Percentiles rank a stretch among this genome's conserved stretches.
Conservation (phyloP, 2,329 filamentous ascomycete species). For the Clonostachys byssicola region DNA sequence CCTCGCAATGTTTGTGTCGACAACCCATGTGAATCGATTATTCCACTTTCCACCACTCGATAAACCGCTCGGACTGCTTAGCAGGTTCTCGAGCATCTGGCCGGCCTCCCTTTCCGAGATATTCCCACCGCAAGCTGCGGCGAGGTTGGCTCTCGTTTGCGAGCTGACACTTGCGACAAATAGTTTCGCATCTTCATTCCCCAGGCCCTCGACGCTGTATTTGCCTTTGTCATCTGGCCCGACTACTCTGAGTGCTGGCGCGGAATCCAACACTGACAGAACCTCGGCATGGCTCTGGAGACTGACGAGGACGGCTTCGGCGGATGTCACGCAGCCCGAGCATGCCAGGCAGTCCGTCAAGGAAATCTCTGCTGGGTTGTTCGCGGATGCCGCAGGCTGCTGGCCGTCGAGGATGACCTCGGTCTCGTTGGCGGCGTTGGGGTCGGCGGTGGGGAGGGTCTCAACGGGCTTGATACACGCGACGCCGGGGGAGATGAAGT, state of each 20-base stretch:
- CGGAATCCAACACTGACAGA: conserved; percentile 72
- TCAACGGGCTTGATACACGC: conserved; percentile 98
- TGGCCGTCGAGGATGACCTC: conserved; percentile 95
- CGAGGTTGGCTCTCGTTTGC: conserved; percentile 83
- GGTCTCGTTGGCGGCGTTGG: conserved; percentile 44
- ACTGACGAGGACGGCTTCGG: conserved; percentile 93
- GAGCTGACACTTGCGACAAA: conserved; percentile 93
- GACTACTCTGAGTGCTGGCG: conserved; percentile 40
- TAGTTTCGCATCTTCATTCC: conserved; percentile 62
- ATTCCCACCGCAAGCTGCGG: conserved; percentile 72
- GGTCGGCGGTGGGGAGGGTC: conserved; percentile 61
- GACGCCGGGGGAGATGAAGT: conserved; percentile 97
- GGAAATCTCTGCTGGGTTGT: conserved; percentile 82
- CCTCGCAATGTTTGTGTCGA: conserved; percentile 82
- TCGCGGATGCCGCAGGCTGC: conserved; percentile 56
- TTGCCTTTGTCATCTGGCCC: conserved; percentile 22
- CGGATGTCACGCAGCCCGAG: conserved; percentile 95
- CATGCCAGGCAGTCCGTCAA: conserved; percentile 96
- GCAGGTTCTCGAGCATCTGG: conserved; percentile 76
- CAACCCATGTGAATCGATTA: conserved; percentile 81
- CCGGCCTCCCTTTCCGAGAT: conserved; percentile 71
- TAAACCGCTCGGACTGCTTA: conserved; percentile 65
- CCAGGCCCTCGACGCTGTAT: conserved; percentile 43
- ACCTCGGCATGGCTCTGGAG: conserved; percentile 93
- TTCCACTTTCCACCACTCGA: conserved; percentile 64